Evolutionary conservation across 306 rosid species (phyloP), one percentile per base, ranked within the genome.

Genomic region (Betula pendula): DNA sequence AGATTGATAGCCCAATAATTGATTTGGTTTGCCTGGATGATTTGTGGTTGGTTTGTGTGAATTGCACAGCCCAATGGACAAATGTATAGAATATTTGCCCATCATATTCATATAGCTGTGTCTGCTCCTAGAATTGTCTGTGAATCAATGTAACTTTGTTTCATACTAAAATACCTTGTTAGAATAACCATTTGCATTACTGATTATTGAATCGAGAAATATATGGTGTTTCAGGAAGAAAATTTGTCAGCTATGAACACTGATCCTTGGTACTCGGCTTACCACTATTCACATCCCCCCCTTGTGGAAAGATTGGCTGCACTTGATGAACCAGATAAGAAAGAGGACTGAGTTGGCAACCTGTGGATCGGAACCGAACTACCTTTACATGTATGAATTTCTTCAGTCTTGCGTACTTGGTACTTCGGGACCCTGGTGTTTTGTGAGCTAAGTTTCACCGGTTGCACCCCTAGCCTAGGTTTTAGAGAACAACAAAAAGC

Each of bases 201-300:
- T 74, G 70, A 63, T 35, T 9, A 38, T 48, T 65, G 25, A 63
- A 71, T 53, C 22, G 73, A 77, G 73, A 77, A 16, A 43, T 53
- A 14, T 16, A 4, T 24, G 65, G 70, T 10, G 33, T 72, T 86
- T 80, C 90, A 95, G 98, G 97, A 95, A 89, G 96, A 92, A 81
- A 95, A 95, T 86, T 83, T 95, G 69, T 95, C 97, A 7, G 97
- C 99, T 4, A 92, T 95, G 99, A 95, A 95, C 52, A 90, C 97
- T 11, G 98, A 92, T 88, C 99, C 97, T 29, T 95, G 97, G 99
- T 95, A 84, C 88, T 95, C 99, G 0, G 97, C 99, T 6, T 95
- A 92, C 83, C 99, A 95, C 91, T 95, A 92, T 71, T 95, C 99
- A 51, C 97, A 95, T 81, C 97, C 97, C 45, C 99, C 99, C 2